These are phyloP conservation scores for Calonectria leucothoes DNA, from an alignment of 2,329 filamentous ascomycete genomes.

Conservation along the genomic window DNA sequence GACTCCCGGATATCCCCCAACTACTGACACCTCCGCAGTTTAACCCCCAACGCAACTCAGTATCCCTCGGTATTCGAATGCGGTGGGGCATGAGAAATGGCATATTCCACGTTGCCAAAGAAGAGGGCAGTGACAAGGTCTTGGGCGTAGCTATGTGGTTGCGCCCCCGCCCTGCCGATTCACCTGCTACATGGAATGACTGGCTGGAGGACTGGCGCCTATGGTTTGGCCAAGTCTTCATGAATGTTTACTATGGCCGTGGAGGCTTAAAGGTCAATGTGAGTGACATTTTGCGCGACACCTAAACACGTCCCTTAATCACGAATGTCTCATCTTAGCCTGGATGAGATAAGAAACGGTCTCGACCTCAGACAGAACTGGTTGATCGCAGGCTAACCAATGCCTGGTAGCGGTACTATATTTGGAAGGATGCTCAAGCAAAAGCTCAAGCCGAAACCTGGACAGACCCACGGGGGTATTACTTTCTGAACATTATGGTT, in stretches of 20 bases:
- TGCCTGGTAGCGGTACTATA: conserved; percentile 69
- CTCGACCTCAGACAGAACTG: neutral
- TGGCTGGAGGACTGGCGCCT: conserved; percentile 75
- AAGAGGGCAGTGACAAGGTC: conserved; percentile 64
- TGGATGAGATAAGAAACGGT: neutral
- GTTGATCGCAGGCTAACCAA: neutral
- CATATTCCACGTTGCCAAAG: conserved; percentile 77
- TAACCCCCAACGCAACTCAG: conserved; percentile 68
- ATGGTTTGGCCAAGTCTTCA: conserved; percentile 72
- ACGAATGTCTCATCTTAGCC: neutral
- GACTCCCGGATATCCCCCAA: neutral
- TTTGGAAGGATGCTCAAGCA: conserved; percentile 77
- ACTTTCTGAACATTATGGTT: conserved; percentile 82
- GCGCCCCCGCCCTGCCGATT: conserved; percentile 60
- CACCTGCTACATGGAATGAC: conserved; percentile 68
- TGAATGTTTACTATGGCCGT: conserved; percentile 76
- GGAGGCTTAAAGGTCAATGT: conserved; percentile 74
- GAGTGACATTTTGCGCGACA: conserved; percentile 15
- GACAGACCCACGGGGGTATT: conserved; percentile 75
- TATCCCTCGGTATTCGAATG: conserved; percentile 73
- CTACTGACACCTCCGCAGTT: conserved; percentile 56
- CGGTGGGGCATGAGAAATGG: conserved; percentile 77
- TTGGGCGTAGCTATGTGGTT: conserved; percentile 82
- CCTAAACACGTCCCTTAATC: neutral
- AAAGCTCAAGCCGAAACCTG: conserved; percentile 71